Evolutionary conservation across 2,329 filamentous ascomycete genomes (phyloP), one percentile per base, ranked within the genome.

Genomic region (Macrophomina tecta): DNA sequence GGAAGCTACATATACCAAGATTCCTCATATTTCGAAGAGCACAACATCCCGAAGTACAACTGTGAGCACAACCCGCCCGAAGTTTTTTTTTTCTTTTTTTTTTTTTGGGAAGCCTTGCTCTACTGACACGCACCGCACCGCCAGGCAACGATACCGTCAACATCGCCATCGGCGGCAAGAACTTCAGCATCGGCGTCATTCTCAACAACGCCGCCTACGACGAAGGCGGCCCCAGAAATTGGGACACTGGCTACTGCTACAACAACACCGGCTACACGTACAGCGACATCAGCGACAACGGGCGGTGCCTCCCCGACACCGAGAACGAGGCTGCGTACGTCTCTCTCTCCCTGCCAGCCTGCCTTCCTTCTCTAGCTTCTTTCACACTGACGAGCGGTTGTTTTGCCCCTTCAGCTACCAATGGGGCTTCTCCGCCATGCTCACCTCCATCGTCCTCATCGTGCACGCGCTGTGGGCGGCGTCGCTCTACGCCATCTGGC

Each of bases 401-500:
- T 23, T 23, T 23, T 23, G 23, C 23, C 4, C 56, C 72, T 12
- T 69, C 70, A 5, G 61, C 0, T 79, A 80, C 49, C 53, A 75
- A 66, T 80, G 77, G 78, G 78, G 78, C 8, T 80, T 79, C 68
- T 75, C 74, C 0, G 75, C 76, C 40, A 72, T 78, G 69, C 69
- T 79, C 7, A 70, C 75, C 2, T 74, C 71, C 3, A 45, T 75
- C 4, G 73, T 78, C 28, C 66, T 78, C 23, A 71, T 79, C 51
- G 34, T 74, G 1, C 73, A 78, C n/a, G 65, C 73, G 2, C 67
- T 68, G 9, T 80, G 77, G 77, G 68, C 68, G 4, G 6, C 74
- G 1, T 72, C 69, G 52, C 77, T 79, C 74, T 79, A 77, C 49
- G 66, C 71, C 3, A 51, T 79, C 9, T 79, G 77, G 76, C 69